These are phyloP conservation scores for Malus sieversii DNA, from an alignment of 306 rosid species.

Conservation along the genomic window DNA sequence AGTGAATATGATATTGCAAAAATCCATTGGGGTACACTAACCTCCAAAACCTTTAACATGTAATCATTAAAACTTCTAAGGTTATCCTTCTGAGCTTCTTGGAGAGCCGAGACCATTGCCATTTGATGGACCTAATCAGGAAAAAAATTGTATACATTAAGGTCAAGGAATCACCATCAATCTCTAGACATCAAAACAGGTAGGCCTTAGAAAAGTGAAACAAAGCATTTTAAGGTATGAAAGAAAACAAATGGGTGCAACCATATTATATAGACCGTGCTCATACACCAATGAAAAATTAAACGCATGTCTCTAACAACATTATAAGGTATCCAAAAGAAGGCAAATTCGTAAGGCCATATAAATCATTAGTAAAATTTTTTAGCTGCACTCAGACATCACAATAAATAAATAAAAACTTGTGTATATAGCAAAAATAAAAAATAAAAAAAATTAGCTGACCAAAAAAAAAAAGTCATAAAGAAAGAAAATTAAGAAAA, in stretches of 20 bases:
- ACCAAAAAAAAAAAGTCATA: neutral
- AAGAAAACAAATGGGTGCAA: neutral
- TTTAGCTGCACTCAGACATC: conserved; percentile 1
- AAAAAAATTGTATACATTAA: neutral
- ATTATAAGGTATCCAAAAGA: neutral
- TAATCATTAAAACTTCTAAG: conserved; percentile 86
- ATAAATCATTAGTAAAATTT: neutral
- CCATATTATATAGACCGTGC: neutral
- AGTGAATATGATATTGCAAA: neutral
- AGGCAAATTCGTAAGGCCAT: neutral
- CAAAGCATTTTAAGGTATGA: neutral
- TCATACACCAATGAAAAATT: neutral
- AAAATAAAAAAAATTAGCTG: neutral
- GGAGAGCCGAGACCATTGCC: conserved; percentile 95
- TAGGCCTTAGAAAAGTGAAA: neutral
- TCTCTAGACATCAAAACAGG: neutral
- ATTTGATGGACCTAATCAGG: conserved; percentile 79
- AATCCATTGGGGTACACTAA: conserved; percentile 25
- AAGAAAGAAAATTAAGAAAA: neutral
- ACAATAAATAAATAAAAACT: neutral
- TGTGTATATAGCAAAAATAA: neutral
- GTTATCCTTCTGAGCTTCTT: conserved; percentile 97
- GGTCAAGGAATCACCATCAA: conserved; percentile 16
- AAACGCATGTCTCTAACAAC: neutral
- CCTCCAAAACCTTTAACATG: conserved; percentile 95